A percentile compares a stretch with the other conserved stretches of the same genome.
phyloP scores from a whole-genome alignment of 2,329 filamentous ascomycete genomes.

The Tetracladium maxilliforme region DNA sequence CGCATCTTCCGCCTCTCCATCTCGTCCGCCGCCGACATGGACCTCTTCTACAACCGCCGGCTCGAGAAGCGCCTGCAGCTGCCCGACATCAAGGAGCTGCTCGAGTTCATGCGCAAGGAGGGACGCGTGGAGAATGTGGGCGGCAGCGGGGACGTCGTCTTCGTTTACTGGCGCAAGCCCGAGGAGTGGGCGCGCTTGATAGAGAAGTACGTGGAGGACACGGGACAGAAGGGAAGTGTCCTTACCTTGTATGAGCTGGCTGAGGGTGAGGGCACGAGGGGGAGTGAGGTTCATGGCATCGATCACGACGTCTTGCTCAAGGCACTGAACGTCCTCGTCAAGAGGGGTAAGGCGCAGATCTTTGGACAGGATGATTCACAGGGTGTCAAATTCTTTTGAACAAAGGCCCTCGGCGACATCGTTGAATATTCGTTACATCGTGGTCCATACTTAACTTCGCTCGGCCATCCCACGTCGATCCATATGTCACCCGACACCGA shows the following conservation, averaged over 20 bases:
- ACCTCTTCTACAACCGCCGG: constrained; percentile 40
- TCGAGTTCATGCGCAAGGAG: constrained; percentile 43
- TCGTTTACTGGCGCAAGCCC: constrained; percentile 72
- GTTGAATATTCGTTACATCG: not conserved
- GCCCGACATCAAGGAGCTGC: constrained; percentile 38
- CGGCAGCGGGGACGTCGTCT: constrained; percentile 34
- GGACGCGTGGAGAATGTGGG: constrained; percentile 53
- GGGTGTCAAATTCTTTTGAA: constrained; percentile 93
- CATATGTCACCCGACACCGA: no score
- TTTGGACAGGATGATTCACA: constrained; percentile 81
- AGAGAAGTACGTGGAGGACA: constrained; percentile 57
- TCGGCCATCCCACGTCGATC: constrained; percentile 1
- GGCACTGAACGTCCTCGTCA: constrained; percentile 68
- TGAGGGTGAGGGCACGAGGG: constrained; percentile 62
- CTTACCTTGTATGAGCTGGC: constrained; percentile 85
- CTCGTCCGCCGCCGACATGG: constrained; percentile 38
- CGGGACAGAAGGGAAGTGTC: constrained; percentile 77
- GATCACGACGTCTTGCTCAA: constrained; percentile 69
- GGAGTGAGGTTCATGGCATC: constrained; percentile 71
- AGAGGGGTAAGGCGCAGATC: constrained; percentile 81
- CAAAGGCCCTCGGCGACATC: not conserved
- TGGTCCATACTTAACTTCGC: constrained; percentile 1
- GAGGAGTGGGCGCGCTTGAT: constrained; percentile 82
- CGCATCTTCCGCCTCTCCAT: constrained; percentile 64
- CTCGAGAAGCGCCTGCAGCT: constrained; percentile 34